Conservation (phyloP, 768 basidiomycete species). For the Serendipita sp. region DNA sequence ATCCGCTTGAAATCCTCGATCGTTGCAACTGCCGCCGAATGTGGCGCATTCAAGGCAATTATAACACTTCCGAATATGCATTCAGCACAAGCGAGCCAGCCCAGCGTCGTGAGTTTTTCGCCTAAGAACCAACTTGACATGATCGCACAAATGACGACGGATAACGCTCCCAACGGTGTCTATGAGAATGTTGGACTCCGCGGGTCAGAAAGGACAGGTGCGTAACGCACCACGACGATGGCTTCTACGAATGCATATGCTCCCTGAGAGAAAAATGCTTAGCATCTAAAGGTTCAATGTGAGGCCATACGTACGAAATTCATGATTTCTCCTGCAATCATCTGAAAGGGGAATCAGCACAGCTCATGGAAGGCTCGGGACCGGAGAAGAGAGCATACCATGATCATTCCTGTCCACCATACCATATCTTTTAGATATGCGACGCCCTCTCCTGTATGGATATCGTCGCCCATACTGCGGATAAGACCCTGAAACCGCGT, state of each 20-base stretch:
- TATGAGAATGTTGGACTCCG: constrained; percentile 16
- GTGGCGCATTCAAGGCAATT: not conserved
- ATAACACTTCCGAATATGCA: not conserved
- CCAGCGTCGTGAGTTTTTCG: constrained; percentile 86
- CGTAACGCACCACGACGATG: constrained; percentile 61
- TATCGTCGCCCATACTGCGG: constrained; percentile 5
- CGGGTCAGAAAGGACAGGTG: constrained; percentile 7
- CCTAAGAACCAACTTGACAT: constrained; percentile 87
- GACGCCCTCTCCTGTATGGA: not conserved
- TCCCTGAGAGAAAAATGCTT: constrained; percentile 14
- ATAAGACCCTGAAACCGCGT: constrained; percentile 6
- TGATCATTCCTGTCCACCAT: constrained; percentile 93
- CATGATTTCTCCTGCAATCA: constrained; percentile 56
- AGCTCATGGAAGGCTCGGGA: not conserved
- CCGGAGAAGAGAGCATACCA: constrained; percentile 27
- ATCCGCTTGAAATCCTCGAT: constrained; percentile 1
- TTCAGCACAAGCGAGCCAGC: constrained; percentile 76
- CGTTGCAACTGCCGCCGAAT: not conserved
- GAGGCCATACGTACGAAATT: constrained; percentile 17
- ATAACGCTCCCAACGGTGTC: constrained; percentile 92
- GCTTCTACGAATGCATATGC: constrained; percentile 85
- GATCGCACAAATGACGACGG: constrained; percentile 89
- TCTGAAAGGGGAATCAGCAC: constrained; percentile 33
- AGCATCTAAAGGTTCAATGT: not conserved
- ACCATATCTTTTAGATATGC: constrained; percentile 34